A percentile compares a stretch with the other conserved stretches of the same genome.
These are phyloP conservation scores for Cordyceps militaris DNA, from an alignment of 2,329 filamentous ascomycete genomes.

Conservation along the genomic window DNA sequence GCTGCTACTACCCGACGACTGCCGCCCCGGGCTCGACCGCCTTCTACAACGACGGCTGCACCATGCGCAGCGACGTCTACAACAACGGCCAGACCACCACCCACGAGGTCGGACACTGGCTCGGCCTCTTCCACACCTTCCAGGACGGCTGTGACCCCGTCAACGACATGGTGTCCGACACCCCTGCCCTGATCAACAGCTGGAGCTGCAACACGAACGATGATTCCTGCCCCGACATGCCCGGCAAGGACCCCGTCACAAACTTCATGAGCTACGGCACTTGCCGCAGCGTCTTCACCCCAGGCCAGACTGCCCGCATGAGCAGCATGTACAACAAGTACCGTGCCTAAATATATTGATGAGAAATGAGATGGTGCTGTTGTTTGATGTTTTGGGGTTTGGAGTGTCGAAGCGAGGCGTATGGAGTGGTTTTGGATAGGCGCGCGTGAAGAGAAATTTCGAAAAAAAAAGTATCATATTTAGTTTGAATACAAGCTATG, in stretches of 20 bases:
- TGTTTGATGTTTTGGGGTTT: neutral
- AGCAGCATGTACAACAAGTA: slow-evolving; percentile 6
- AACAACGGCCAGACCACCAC: slow-evolving; percentile 24
- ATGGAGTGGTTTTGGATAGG: neutral
- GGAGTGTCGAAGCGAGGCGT: neutral
- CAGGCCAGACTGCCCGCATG: slow-evolving; percentile 13
- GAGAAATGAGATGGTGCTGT: neutral
- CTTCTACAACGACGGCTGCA: slow-evolving; percentile 34
- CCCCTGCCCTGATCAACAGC: slow-evolving; percentile 19
- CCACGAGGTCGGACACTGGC: slow-evolving; percentile 35
- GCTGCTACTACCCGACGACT: slow-evolving; percentile 37
- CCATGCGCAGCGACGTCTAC: slow-evolving; percentile 28
- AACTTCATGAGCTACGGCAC: slow-evolving; percentile 16
- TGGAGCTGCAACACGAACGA: slow-evolving; percentile 7
- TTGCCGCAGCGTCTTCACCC: slow-evolving; percentile 13
- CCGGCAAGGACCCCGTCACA: slow-evolving; percentile 13
- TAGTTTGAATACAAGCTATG: no score
- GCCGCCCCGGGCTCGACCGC: slow-evolving; percentile 12
- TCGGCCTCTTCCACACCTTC: slow-evolving; percentile 35
- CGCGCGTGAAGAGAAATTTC: no score
- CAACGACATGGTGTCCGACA: slow-evolving; percentile 19
- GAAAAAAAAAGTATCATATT: no score
- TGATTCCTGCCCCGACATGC: slow-evolving; percentile 9
- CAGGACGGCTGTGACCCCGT: slow-evolving; percentile 24
- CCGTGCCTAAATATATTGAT: neutral